Evolutionary conservation across 2,329 filamentous ascomycete genomes (phyloP), one percentile per base, ranked within the genome.

Genomic region (Nemania abortiva): DNA sequence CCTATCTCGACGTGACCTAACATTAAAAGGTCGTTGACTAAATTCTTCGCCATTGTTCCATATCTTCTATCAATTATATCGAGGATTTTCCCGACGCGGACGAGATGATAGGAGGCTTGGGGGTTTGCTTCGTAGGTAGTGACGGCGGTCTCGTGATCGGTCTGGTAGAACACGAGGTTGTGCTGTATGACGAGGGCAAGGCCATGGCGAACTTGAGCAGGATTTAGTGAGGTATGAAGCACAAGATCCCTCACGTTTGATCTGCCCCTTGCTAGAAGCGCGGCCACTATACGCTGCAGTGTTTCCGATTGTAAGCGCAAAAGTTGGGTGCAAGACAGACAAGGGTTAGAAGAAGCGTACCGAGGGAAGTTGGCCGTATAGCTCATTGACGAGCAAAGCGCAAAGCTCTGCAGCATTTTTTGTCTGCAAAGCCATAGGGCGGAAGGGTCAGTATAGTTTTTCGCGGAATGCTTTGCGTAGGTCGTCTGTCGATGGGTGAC

Each of bases 351-450:
- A 37, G 68, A 65, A 62, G 84, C 91, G 77, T 92, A 98, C 95
- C 79, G 94, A 93, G 71, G 94, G 94, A 68, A 98, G 89, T 83
- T 97, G 93, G 78, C 96, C 96, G 81, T 96, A 95, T 68, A 93
- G 87, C 79, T 98, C 94, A 79, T 94, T 90, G 72, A 98, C 91
- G 72, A 98, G 88, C 79, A 97, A 90, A 84, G 91, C 89, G 85
- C 94, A 97, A 78, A 98, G 92, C 88, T 98, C 93, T 77, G 92
- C 90, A 74, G 92, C 87, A 80, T 92, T 88, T 84, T 94, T 90
- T 70, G 89, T 89, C 89, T 91, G 72, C 15, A n/a, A 55, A 49
- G 63, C 60, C 27, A 57, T n/a, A 7, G 60, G 29, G 42, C 2
- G 24, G 52, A 27, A 24, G 66, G 34, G 74, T 81, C 68, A 81